phyloP scores from a whole-genome alignment of 2,329 filamentous ascomycete species.

The Cercospora sp. region DNA sequence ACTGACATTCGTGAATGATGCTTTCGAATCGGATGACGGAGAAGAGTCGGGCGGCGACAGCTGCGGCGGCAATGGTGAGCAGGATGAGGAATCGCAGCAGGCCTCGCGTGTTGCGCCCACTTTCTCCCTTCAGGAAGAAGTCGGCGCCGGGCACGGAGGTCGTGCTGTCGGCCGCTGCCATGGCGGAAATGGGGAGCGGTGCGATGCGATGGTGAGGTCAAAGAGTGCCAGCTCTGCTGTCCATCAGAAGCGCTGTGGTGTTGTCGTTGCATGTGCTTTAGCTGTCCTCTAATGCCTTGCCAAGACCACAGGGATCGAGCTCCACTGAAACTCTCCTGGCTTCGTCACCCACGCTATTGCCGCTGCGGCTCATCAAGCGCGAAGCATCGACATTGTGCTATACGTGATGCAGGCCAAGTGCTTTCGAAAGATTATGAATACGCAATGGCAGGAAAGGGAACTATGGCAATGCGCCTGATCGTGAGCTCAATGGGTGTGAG shows the following conservation, averaged over 20 bases:
- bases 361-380: neutral
- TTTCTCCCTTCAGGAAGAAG: conserved; percentile 71
- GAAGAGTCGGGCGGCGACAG: conserved; percentile 91
- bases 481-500: neutral
- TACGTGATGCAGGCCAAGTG: too few species aligned
- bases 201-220: conserved; percentile 2
- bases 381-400: neutral
- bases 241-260: conserved; percentile 7
- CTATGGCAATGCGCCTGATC: neutral
- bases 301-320: conserved; percentile 5
- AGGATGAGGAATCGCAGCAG: conserved; percentile 89
- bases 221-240: conserved; percentile 11
- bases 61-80: conserved; percentile 83
- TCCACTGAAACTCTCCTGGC: neutral
- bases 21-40: conserved; percentile 99
- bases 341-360: neutral
- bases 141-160: conserved; percentile 26
- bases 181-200: neutral
- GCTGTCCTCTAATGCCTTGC: neutral
- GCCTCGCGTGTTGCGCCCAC: conserved; percentile 77
- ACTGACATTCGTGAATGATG: conserved; percentile 99
- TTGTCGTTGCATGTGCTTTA: conserved; percentile 5
- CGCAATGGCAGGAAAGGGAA: neutral
- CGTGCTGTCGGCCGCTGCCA: conserved; percentile 26
- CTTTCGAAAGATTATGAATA: too few species aligned